These are phyloP conservation scores for Pythium grandisporangium DNA, from an alignment of 352 stramenopile species.

Conservation along the genomic window DNA sequence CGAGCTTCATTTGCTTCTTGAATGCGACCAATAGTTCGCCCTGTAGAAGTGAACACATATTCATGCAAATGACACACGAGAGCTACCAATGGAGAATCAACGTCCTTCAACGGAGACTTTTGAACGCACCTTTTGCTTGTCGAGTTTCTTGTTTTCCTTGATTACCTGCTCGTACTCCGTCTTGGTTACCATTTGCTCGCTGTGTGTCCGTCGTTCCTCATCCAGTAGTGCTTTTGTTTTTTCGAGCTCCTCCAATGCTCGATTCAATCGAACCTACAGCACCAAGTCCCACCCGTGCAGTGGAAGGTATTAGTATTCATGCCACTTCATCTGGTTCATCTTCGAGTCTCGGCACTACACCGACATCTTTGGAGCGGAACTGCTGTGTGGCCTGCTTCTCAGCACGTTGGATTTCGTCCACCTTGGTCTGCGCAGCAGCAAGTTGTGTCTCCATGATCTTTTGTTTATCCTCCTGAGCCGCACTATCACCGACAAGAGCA, in stretches of 20 bases:
- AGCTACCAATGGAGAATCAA: not conserved
- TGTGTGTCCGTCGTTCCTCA: conserved; percentile 39
- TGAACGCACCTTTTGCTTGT: conserved; percentile 69
- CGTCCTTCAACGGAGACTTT: no score
- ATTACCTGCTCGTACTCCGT: conserved; percentile 48
- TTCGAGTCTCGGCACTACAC: no score
- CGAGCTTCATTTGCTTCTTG: conserved; percentile 85
- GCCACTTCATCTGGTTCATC: not conserved
- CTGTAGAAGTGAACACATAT: conserved; percentile 13
- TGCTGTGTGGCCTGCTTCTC: conserved; percentile 62
- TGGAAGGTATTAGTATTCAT: not conserved
- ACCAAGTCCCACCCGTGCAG: not conserved
- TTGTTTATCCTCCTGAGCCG: conserved; percentile 61
- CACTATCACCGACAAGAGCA: conserved; percentile 20
- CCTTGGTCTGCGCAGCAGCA: conserved; percentile 24
- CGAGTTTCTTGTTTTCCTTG: conserved; percentile 62
- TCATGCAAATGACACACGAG: not conserved
- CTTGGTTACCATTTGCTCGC: conserved; percentile 34
- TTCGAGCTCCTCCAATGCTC: conserved; percentile 65
- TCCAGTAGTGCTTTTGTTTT: conserved; percentile 58
- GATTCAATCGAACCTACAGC: conserved; percentile 56
- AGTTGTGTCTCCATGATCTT: conserved; percentile 63
- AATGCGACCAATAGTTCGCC: conserved; percentile 63
- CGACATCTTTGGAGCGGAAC: conserved; percentile 68
- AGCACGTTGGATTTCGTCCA: conserved; percentile 40